Evolutionary conservation across 345 rosid genomes (phyloP), one percentile per base, ranked within the genome.

Genomic region (Isatis tinctoria): DNA sequence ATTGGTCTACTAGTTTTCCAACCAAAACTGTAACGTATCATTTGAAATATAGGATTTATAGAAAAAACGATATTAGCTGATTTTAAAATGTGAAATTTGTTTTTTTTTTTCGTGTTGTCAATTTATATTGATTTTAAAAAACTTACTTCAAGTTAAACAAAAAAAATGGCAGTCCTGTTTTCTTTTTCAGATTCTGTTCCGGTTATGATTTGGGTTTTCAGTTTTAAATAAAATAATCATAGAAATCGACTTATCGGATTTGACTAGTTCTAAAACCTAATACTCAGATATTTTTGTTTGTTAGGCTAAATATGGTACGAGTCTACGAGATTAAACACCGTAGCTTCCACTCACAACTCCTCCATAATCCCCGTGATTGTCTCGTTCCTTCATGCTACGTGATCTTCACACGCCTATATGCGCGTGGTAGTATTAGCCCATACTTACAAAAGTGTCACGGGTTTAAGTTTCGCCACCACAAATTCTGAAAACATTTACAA

Each of bases 381-480:
- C 35, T 39, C 24, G 28, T 8, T 72, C 27, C 35, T 3, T 30
- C 27, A 65, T 37, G 51, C 20, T 26, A 47, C 66, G 72, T 74
- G 53, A 2, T 59, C 32, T 33, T 57, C 24, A 45, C 72, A 66
- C 78, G 37, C 65, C 54, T 74, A 4, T 16, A 18, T 24, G 22
- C 27, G 32, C 53, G 30, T 69, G 18, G 22, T 49, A 49, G 17
- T 22, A 47, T 27, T 74, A 67, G 17, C 67, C 14, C 60, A 36
- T 17, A 39, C 69, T 36, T 51, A 1, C 65, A 37, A 48, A 45
- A 26, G 13, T 66, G 52, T 67, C 78, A 74, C 78, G 78, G 62
- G 78, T 74, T 74, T 67, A 48, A 22, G n/a, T 59, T 58, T 74
- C 32, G 54, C 61, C 37, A 74, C 73, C 73, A 67, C 78, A 74